phyloP scores from a whole-genome alignment of 179 eudicot genomes.

The Silene noctiflora region DNA sequence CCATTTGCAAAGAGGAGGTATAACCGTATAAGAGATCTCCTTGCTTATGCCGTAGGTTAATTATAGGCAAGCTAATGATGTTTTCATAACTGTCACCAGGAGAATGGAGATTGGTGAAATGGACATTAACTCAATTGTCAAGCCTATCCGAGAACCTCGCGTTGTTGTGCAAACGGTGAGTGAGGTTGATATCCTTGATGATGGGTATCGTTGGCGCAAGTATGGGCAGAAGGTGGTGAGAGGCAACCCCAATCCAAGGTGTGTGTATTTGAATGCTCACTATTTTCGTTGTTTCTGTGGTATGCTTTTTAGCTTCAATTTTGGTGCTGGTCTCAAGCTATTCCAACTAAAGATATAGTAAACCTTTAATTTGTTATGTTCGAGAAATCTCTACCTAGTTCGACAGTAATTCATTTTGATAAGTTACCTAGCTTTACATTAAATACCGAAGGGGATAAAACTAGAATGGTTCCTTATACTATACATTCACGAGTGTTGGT shows the following conservation, averaged over 20 bases:
- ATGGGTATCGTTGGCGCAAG: conserved; percentile 98
- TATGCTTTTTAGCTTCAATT: background rate
- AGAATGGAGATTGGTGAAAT: conserved; percentile 54
- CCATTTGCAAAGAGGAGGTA: conserved; percentile 82
- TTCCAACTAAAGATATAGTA: background rate
- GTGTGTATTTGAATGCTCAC: conserved; percentile 15
- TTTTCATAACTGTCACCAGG: conserved; percentile 40
- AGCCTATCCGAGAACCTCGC: conserved; percentile 86
- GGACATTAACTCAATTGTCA: conserved; percentile 59
- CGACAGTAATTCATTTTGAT: background rate
- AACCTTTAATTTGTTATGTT: background rate
- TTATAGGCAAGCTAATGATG: conserved; percentile 21
- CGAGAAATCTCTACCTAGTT: background rate
- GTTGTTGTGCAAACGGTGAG: conserved; percentile 81
- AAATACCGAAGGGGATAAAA: background rate
- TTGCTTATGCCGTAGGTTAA: background rate
- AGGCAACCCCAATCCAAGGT: conserved; percentile 97
- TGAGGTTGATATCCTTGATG: conserved; percentile 87
- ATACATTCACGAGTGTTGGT: background rate
- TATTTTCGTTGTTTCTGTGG: background rate
- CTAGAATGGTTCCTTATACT: background rate
- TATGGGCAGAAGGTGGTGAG: conserved; percentile 98
- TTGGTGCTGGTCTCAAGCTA: background rate
- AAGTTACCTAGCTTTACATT: too few relatives aligned
- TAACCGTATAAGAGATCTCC: background rate